phyloP scores from a whole-genome alignment of 371 early-diverging fungal species.

The Rhizopus arrhizus region DNA sequence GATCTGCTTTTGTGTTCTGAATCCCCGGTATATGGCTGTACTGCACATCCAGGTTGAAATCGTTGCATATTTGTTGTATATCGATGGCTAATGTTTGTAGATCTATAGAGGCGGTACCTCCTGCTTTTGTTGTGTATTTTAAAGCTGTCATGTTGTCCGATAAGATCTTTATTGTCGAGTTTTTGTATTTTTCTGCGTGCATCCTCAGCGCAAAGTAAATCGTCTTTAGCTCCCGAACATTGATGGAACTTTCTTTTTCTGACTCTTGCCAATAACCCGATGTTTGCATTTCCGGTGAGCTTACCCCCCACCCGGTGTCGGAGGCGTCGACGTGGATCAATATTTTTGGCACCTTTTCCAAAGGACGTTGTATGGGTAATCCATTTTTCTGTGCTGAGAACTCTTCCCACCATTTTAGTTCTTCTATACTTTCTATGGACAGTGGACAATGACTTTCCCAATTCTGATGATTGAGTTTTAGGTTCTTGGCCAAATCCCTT shows the following conservation, averaged over 20 bases:
- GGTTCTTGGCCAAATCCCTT: constrained; percentile 1
- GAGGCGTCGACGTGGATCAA: constrained; percentile 1
- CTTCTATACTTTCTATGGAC: not conserved
- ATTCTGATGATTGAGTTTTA: not conserved
- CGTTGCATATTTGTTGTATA: constrained; percentile 18
- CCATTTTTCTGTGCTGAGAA: not conserved
- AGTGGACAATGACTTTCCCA: not conserved
- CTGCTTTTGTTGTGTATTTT: constrained; percentile 25
- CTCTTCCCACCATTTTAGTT: constrained; percentile 4
- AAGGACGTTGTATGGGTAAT: not conserved
- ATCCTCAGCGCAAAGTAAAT: too few relatives aligned
- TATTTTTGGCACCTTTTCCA: not conserved
- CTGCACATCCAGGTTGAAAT: not conserved
- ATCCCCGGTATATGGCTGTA: constrained; percentile 28
- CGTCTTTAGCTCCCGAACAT: constrained; percentile 22
- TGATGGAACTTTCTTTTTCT: constrained; percentile 17
- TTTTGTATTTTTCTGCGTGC: constrained; percentile 5
- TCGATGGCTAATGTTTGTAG: constrained; percentile 24
- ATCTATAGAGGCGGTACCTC: constrained; percentile 16
- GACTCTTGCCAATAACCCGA: constrained; percentile 11
- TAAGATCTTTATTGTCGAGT: constrained; percentile 7
- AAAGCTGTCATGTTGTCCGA: constrained; percentile 31
- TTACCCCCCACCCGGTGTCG: constrained; percentile 10
- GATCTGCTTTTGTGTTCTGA: constrained; percentile 17
- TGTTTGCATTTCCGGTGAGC: not conserved